phyloP scores from a whole-genome alignment of 148 eudicot genomes.

The Camellia sinensis region DNA sequence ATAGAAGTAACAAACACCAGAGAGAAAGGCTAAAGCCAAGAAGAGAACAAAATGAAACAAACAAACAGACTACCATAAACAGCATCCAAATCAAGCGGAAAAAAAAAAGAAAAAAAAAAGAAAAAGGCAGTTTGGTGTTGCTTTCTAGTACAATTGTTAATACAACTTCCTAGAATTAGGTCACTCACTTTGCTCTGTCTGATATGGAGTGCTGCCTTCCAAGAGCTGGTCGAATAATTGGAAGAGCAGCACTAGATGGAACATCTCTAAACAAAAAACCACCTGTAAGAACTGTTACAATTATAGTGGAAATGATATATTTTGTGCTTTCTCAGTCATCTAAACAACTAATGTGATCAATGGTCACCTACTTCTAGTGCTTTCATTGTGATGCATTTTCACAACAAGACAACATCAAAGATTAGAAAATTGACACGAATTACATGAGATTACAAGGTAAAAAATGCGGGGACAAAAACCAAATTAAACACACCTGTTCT shows the following conservation, averaged over 20 bases:
- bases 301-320: conserved; percentile 28
- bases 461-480: neutral
- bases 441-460: neutral
- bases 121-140: no score
- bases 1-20: neutral
- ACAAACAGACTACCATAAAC: neutral
- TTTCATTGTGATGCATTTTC: conserved; percentile 48
- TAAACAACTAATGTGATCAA: conserved; percentile 23
- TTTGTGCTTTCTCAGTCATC: conserved; percentile 19
- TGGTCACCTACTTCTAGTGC: conserved; percentile 67
- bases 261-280: conserved; percentile 84
- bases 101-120: neutral
- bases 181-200: conserved; percentile 84
- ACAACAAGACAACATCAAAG: conserved; percentile 1
- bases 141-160: no score
- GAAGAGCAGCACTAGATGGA: conserved; percentile 97
- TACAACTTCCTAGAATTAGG: no score
- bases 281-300: conserved; percentile 51
- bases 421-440: neutral
- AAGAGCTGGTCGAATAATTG: conserved; percentile 89
- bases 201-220: conserved; percentile 91
- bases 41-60: neutral
- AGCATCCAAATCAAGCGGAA: neutral
- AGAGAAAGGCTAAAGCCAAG: neutral
- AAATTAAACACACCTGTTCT: conserved; percentile 71